These are phyloP conservation scores for Tetrahymena elliotti DNA, from an alignment of 73 alveolate species.

Conservation along the genomic window DNA sequence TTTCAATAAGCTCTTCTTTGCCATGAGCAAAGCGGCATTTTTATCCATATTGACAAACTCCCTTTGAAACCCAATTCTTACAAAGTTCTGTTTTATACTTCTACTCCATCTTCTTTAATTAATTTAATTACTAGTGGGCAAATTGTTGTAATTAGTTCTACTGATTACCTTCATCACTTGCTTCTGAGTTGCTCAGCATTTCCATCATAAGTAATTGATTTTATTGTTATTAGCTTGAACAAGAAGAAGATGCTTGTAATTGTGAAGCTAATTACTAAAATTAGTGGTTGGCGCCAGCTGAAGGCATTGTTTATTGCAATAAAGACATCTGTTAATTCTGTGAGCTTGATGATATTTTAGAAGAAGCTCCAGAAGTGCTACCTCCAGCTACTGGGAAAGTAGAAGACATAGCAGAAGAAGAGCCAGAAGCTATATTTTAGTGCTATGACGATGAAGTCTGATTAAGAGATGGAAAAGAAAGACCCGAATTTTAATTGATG, in stretches of 20 bases:
- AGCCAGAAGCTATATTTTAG: background rate
- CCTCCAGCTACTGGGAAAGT: background rate
- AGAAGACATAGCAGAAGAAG: background rate
- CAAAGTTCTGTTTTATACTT: slow-evolving; percentile 86
- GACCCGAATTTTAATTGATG: background rate
- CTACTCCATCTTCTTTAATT: slow-evolving; percentile 15
- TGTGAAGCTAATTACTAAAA: background rate
- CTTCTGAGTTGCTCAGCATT: background rate
- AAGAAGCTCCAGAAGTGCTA: background rate
- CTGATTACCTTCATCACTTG: background rate
- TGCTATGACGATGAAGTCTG: background rate
- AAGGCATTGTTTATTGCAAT: background rate
- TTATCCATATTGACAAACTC: slow-evolving; percentile 67
- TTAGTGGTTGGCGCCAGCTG: background rate
- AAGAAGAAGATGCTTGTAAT: background rate
- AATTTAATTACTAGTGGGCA: background rate
- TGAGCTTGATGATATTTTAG: background rate
- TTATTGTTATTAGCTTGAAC: background rate
- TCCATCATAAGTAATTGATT: background rate
- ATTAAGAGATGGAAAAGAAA: background rate
- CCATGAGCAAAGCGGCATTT: slow-evolving; percentile 92
- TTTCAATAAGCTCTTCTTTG: slow-evolving; percentile 52
- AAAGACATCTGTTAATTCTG: background rate
- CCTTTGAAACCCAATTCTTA: slow-evolving; percentile 77
- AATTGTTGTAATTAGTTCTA: background rate